These are phyloP conservation scores for Chimonanthus salicifolius DNA, from an alignment of 164 flowering plant genomes.

Conservation along the genomic window DNA sequence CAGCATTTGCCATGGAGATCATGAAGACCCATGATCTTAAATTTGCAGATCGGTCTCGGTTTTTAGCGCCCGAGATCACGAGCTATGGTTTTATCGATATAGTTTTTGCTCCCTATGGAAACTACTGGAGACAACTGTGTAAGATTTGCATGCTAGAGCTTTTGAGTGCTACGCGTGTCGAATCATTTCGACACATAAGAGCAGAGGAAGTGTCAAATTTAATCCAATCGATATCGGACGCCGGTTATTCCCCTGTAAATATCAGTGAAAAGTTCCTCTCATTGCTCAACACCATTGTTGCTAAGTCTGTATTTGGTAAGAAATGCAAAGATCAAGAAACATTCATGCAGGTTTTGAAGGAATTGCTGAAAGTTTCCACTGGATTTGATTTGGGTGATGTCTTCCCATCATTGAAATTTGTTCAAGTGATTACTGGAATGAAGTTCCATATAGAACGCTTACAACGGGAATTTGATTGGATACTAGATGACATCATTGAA, in stretches of 20 bases:
- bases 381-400: constrained; percentile 11
- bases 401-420: constrained; percentile 6
- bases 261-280: constrained; percentile 14
- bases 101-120: constrained; percentile 29
- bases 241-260: constrained; percentile 10
- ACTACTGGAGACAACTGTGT: constrained; percentile 32
- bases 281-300: constrained; percentile 10
- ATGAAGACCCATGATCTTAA: constrained; percentile 20
- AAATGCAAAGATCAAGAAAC: constrained; percentile 15
- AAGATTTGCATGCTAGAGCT: constrained; percentile 31
- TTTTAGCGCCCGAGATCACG: constrained; percentile 5
- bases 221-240: not conserved
- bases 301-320: constrained; percentile 22
- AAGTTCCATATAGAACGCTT: constrained; percentile 1
- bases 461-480: not conserved
- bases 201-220: constrained; percentile 28
- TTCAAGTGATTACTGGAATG: not conserved
- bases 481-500: not conserved
- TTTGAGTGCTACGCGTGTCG: constrained; percentile 23
- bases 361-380: not conserved
- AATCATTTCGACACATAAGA: constrained; percentile 19
- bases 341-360: constrained; percentile 10
- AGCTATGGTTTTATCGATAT: constrained; percentile 12
- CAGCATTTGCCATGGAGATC: constrained; percentile 16
- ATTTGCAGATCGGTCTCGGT: constrained; percentile 12